Percentiles rank a stretch among this genome's conserved stretches.
Evolutionary conservation across 768 basidiomycete species (phyloP).

Genomic region (Pisolithus marmoratus): DNA sequence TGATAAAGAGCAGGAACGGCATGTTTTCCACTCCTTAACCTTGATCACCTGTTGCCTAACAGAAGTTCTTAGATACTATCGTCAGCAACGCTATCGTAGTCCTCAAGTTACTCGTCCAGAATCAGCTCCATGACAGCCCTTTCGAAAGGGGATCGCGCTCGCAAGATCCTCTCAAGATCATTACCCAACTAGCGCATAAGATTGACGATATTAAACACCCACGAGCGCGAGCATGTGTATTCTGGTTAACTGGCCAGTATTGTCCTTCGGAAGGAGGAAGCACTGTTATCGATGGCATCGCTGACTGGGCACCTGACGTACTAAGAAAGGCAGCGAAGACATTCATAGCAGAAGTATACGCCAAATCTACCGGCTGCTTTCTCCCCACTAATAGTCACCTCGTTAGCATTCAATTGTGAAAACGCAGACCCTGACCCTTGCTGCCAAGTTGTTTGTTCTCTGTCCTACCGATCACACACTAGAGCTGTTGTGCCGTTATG

Average conservation of each 20-base stretch:
- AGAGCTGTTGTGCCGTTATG: constrained; percentile 57
- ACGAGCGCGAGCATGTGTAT: constrained; percentile 78
- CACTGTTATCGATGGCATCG: constrained; percentile 49
- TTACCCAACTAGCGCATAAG: constrained; percentile 70
- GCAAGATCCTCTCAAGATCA: constrained; percentile 53
- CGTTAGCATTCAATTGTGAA: constrained; percentile 62
- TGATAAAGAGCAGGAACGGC: constrained; percentile 79
- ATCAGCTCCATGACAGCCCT: constrained; percentile 41
- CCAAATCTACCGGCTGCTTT: background rate
- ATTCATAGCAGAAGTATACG: constrained; percentile 63
- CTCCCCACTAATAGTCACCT: background rate
- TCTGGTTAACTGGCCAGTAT: constrained; percentile 94
- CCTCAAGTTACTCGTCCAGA: constrained; percentile 78
- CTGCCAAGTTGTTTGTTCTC: constrained; percentile 75
- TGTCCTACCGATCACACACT: constrained; percentile 49
- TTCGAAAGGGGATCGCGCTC: constrained; percentile 21
- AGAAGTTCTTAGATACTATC: constrained; percentile 50
- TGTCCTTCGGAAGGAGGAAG: constrained; percentile 37
- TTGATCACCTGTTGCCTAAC: background rate
- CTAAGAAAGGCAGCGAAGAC: constrained; percentile 72
- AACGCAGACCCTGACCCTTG: constrained; percentile 79
- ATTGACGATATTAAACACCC: constrained; percentile 78
- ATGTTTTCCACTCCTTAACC: constrained; percentile 16
- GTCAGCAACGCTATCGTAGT: constrained; percentile 81
- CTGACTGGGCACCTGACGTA: constrained; percentile 84